Evolutionary conservation across 2,329 filamentous ascomycete species (phyloP).

Genomic region (Penicillium sp.): DNA sequence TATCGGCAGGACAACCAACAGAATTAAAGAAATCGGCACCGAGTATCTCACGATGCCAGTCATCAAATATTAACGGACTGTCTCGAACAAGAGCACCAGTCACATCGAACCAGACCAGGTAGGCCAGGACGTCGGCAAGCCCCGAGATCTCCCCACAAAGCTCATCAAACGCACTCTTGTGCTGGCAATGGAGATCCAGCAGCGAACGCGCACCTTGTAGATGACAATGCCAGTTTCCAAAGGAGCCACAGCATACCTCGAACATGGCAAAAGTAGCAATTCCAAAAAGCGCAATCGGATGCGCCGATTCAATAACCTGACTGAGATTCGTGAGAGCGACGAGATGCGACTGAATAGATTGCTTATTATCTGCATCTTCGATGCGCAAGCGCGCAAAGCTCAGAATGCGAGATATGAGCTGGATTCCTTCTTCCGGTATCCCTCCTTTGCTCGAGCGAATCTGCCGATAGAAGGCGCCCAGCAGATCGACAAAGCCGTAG

Average conservation of each 20-base stretch:
- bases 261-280: constrained; percentile 50
- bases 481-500: constrained; percentile 29
- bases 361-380: constrained; percentile 18
- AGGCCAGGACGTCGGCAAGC: constrained; percentile 41
- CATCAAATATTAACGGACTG: constrained; percentile 39
- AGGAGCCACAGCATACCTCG: constrained; percentile 46
- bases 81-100: constrained; percentile 33
- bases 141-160: constrained; percentile 39
- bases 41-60: constrained; percentile 44
- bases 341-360: constrained; percentile 32
- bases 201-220: constrained; percentile 44
- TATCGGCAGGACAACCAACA: constrained; percentile 43
- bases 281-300: constrained; percentile 47
- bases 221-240: constrained; percentile 43
- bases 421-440: constrained; percentile 24
- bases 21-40: constrained; percentile 37
- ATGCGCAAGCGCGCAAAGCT: constrained; percentile 27
- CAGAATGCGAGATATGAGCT: constrained; percentile 27
- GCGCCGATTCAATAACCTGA: constrained; percentile 41
- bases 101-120: constrained; percentile 47
- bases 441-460: constrained; percentile 22
- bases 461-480: constrained; percentile 27
- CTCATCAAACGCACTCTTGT: constrained; percentile 34
- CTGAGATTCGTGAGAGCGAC: constrained; percentile 42
- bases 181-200: constrained; percentile 44